Base-by-base conservation (phyloP, 768 basidiomycete genomes). In the Suillus spraguei region DNA sequence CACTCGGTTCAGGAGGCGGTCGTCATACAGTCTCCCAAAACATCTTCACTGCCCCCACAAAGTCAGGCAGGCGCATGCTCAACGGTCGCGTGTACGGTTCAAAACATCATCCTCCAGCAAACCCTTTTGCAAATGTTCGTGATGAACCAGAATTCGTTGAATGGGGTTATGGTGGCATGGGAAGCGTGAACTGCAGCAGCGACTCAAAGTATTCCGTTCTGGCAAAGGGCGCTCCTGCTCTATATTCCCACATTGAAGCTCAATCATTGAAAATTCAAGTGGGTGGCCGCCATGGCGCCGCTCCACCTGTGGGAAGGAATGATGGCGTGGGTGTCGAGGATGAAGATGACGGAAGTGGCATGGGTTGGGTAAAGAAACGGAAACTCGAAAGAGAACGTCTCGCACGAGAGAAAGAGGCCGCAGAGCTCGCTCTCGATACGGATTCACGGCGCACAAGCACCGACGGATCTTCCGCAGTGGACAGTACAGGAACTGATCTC, bases 81-180 rank as follows among this genome's bases (percentile, higher is more conserved):
- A 96, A 96, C 69, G 94, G 94, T 0, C 83, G 94, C 32, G 85
- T 95, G 0, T 95, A 95, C 67, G 94, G 94, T 56, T 81, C 72
- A 63, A 79, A 68, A 63, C 68, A 69, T 56, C 76, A 78, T 41
- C 71, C 70, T 13, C 77, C 77, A 58, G 74, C 77, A 6, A 87
- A 91, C 69, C 87, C 83, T 0, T 91, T 91, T 66, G 88, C 84
- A 7, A 87, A 81, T 63, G 86, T 80, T 16, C 80, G 81, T 5
- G 86, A 87, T 35, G 84, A 87, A 0, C 90, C 90, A 38, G 90
- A 90, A 71, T 96, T 96, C 68, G 92, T 94, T 17, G 94, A 96
- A 74, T 96, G 94, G 94, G 94, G 94, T 0, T 92, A 90, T 63
- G 91, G 91, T 38, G 91, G 91, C 3, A 89, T 94, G 89, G 94